Percentiles rank a stretch among this genome's conserved stretches.
phyloP scores from a whole-genome alignment of 768 basidiomycete genomes.

The Lentinula sp. region DNA sequence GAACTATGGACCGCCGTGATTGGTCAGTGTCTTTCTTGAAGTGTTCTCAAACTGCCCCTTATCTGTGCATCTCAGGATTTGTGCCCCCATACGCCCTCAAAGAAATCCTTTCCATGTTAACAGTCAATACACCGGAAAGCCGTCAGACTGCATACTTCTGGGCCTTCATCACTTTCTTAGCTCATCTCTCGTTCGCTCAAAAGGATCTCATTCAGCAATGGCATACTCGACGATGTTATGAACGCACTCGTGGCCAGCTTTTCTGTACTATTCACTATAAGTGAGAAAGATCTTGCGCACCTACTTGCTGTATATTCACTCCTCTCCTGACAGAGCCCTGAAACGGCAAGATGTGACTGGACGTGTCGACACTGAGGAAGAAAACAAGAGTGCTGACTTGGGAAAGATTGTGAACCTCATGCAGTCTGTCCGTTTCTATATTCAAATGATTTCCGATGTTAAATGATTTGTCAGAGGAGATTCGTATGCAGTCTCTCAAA shows the following conservation, averaged over 20 bases:
- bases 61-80: conserved; percentile 37
- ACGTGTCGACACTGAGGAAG: conserved; percentile 29
- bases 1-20: conserved; percentile 57
- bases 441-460: background rate
- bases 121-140: conserved; percentile 33
- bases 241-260: conserved; percentile 64
- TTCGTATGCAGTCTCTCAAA: conserved; percentile 61
- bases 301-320: background rate
- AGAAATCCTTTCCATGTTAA: conserved; percentile 49
- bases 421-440: conserved; percentile 38
- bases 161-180: conserved; percentile 53
- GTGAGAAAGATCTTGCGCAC: conserved; percentile 11
- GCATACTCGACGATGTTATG: conserved; percentile 62
- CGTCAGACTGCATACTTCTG: conserved; percentile 48
- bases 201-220: conserved; percentile 58
- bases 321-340: conserved; percentile 22
- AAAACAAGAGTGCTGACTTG: conserved; percentile 46
- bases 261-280: conserved; percentile 70
- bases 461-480: conserved; percentile 43
- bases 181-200: conserved; percentile 63
- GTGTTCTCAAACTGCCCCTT: background rate
- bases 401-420: conserved; percentile 71
- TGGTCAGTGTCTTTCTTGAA: conserved; percentile 14
- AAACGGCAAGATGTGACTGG: conserved; percentile 54
- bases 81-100: conserved; percentile 61